These are phyloP conservation scores for Henckelia pumila DNA, from an alignment of 257 asterid genomes.

Conservation along the genomic window DNA sequence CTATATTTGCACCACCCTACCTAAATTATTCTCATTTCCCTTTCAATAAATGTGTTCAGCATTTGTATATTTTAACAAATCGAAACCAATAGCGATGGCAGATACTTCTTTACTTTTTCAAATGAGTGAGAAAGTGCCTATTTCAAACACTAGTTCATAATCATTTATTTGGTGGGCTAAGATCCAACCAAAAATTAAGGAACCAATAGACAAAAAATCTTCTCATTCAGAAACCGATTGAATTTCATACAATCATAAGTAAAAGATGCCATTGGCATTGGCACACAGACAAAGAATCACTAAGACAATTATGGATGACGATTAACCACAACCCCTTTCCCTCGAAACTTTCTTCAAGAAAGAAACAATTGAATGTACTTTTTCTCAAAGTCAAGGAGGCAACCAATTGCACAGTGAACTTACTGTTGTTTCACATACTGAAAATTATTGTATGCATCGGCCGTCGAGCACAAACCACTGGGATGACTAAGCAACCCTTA, in stretches of 20 bases:
- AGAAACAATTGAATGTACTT: neutral
- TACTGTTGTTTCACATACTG: constrained; percentile 6
- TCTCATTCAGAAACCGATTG: neutral
- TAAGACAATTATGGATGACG: neutral
- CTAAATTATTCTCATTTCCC: neutral
- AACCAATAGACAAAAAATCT: neutral
- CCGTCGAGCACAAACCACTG: constrained; percentile 1
- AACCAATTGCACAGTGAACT: constrained; percentile 4
- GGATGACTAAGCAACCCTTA: neutral
- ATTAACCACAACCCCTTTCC: neutral
- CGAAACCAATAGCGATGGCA: neutral
- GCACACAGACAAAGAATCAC: constrained; percentile 10
- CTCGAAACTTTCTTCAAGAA: neutral
- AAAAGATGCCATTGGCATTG: neutral
- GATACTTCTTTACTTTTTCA: neutral
- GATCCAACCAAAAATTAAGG: neutral
- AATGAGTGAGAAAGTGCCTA: neutral
- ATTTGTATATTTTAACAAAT: neutral
- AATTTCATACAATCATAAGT: neutral
- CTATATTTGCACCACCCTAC: neutral
- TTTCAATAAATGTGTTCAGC: neutral
- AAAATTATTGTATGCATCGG: constrained; percentile 11
- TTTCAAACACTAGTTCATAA: neutral
- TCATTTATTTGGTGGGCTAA: neutral
- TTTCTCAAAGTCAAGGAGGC: neutral